A percentile compares a stretch with the other conserved stretches of the same genome.
Evolutionary conservation across 768 basidiomycete genomes (phyloP).

Genomic region (Trametes sanguinea): DNA sequence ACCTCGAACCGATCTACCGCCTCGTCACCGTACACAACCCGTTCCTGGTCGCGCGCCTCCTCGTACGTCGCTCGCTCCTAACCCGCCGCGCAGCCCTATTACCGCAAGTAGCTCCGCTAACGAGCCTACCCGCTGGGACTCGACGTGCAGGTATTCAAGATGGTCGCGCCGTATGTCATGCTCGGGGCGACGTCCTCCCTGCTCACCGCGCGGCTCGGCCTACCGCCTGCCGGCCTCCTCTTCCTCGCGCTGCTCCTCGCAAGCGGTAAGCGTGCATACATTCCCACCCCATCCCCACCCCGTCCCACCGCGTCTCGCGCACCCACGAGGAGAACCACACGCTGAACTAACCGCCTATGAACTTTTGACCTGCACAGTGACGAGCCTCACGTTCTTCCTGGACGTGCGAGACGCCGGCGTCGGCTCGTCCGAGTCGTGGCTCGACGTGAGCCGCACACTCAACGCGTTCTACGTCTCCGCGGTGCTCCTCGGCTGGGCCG

Average conservation of each 20-base stretch:
- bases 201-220: conserved; percentile 62
- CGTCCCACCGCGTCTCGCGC: too few species aligned
- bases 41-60: conserved; percentile 74
- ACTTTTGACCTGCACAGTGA: conserved; percentile 44
- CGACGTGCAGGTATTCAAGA: conserved; percentile 68
- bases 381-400: conserved; percentile 85
- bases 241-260: conserved; percentile 74
- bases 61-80: conserved; percentile 44
- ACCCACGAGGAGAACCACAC: too few species aligned
- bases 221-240: conserved; percentile 82
- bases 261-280: conserved; percentile 48
- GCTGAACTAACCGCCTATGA: too few species aligned
- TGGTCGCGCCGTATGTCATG: conserved; percentile 77
- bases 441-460: conserved; percentile 88
- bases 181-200: conserved; percentile 68
- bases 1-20: conserved; percentile 87
- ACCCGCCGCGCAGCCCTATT: too few species aligned
- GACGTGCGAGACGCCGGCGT: conserved; percentile 71
- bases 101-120: too few species aligned
- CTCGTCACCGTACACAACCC: conserved; percentile 84
- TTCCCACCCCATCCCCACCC: too few species aligned
- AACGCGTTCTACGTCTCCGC: conserved; percentile 87
- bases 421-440: conserved; percentile 53
- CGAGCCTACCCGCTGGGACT: too few species aligned
- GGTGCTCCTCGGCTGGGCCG: conserved; percentile 75